Evolutionary conservation across 2,329 filamentous ascomycete species (phyloP), one percentile per base, ranked within the genome.

Genomic region (Neocatenulostroma microsporum): DNA sequence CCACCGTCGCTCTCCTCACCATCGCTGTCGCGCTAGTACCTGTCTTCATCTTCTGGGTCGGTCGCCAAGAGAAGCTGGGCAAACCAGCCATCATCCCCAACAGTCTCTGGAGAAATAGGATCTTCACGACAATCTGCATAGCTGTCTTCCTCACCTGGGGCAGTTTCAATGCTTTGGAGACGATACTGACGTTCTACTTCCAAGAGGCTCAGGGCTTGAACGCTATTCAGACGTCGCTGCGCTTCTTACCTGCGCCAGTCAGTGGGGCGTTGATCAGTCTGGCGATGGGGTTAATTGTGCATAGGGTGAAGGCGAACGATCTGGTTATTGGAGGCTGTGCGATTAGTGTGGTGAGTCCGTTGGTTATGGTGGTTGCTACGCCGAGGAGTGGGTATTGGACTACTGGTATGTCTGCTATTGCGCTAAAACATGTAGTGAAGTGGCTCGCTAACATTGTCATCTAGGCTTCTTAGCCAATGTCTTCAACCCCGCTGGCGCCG

Each of bases 211-310:
- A 80, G 48, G 73, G 69, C 0, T 66, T 77, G 2, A 69, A 67
- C 1, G 65, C 78, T 1, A 62, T 83, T n/a, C 72, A 82, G 45
- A 83, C 80, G 0, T 82, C 78, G 10, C 55, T 84, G 7, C 75
- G 78, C 3, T 84, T 83, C 54, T 66, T 84, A 7, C 80, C 80
- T 60, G 53, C 54, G 12, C 58, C 61, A 0, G 43, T 69, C 9
- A 49, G 59, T 2, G 66, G 65, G 0, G 52, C 62, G 0, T 32
- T 66, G 1, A 55, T 57, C 3, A 72, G 69, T 37, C 34, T 73
- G 7, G 51, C 61, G 5, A 68, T 67, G 14, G 70, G 69, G 0
- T 52, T 68, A 8, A 45, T 72, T 3, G 62, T 68, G 1, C 66
- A 71, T 41, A 56, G 58, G 15, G 53, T 70, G 0, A 56, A 57